phyloP scores from a whole-genome alignment of 1,139 yeast species.

The Geotrichum candidum region DNA sequence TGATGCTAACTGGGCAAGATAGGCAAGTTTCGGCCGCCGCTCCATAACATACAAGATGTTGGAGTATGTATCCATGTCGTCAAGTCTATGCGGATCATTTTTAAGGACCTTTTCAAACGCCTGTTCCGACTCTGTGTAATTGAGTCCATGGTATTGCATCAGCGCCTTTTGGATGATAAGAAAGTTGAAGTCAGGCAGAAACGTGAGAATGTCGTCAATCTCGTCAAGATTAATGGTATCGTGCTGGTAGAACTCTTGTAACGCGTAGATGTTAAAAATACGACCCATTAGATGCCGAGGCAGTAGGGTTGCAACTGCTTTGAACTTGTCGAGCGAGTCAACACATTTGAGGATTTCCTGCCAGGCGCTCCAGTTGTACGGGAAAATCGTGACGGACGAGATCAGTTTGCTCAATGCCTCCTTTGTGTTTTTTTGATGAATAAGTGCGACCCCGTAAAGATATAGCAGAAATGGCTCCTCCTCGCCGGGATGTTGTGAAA shows the following conservation, averaged over 20 bases:
- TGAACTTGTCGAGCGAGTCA: conserved; percentile 48
- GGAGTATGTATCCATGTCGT: conserved; percentile 86
- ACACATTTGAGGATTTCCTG: conserved; percentile 67
- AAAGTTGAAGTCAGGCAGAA: conserved; percentile 69
- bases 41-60: conserved; percentile 94
- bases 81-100: conserved; percentile 81
- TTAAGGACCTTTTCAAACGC: conserved; percentile 69
- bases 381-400: conserved; percentile 56
- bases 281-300: conserved; percentile 41
- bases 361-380: conserved; percentile 96
- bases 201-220: conserved; percentile 42
- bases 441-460: conserved; percentile 53
- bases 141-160: conserved; percentile 71
- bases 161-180: conserved; percentile 76
- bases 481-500: conserved; percentile 3
- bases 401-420: conserved; percentile 57
- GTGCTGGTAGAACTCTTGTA: conserved; percentile 77
- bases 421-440: conserved; percentile 53
- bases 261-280: conserved; percentile 61
- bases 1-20: conserved; percentile 78
- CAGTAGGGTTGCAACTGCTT: conserved; percentile 17
- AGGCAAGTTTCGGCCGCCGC: conserved; percentile 75
- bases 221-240: conserved; percentile 38
- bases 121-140: conserved; percentile 71
- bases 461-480: conserved; percentile 62